Percentiles rank a stretch among this genome's conserved stretches.
These are phyloP conservation scores for Mucor irregularis DNA, from an alignment of 371 early-diverging fungal species.

Conservation along the genomic window DNA sequence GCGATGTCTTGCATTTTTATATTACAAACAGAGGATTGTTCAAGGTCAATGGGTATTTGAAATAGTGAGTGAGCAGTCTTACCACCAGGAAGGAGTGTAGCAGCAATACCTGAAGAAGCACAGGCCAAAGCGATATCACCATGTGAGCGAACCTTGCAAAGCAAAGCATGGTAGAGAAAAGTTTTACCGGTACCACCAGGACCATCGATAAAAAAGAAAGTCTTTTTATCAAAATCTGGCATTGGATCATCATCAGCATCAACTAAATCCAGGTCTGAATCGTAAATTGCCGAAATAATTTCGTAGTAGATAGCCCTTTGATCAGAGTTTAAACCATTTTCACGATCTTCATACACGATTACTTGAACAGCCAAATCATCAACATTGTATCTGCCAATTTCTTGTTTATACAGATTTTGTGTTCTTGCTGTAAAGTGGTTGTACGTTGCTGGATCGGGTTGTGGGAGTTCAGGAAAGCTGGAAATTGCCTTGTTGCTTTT, in stretches of 20 bases:
- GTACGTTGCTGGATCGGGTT: not conserved
- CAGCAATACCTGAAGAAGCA: conserved; percentile 29
- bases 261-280: too few species aligned
- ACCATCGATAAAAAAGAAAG: conserved; percentile 21
- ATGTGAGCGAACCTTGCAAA: too few species aligned
- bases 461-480: not conserved
- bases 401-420: not conserved
- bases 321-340: too few species aligned
- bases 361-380: not conserved
- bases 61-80: conserved; percentile 22
- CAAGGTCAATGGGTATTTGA: conserved; percentile 14
- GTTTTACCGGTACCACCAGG: conserved; percentile 18
- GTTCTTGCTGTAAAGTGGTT: not conserved
- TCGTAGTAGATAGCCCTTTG: too few species aligned
- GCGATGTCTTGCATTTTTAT: not conserved
- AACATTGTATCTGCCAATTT: not conserved
- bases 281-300: too few species aligned
- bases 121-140: conserved; percentile 16
- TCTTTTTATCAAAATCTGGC: too few species aligned
- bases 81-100: conserved; percentile 20
- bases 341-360: too few species aligned
- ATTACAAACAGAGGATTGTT: conserved; percentile 7
- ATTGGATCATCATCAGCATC: too few species aligned
- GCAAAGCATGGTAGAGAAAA: conserved; percentile 5
- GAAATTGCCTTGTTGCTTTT: not conserved